A percentile compares a stretch with the other conserved stretches of the same genome.
phyloP scores from a whole-genome alignment of 805 yeast genomes.

The Kuraishia capsulata region DNA sequence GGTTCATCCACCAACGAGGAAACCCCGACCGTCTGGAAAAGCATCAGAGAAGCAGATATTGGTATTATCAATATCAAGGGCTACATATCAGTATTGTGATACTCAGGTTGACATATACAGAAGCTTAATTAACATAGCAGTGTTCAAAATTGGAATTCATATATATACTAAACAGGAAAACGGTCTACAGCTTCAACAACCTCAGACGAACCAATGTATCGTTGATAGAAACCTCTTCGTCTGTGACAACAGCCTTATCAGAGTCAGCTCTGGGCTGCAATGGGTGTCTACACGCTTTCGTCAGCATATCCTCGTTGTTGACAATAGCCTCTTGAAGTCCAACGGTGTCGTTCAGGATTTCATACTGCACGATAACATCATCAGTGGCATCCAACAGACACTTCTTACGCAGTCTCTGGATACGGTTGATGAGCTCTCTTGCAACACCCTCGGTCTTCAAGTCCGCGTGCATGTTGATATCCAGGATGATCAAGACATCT shows the following conservation, averaged over 20 bases:
- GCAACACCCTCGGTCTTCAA: slow-evolving; percentile 91
- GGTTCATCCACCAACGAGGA: background rate
- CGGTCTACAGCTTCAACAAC: slow-evolving; percentile 50
- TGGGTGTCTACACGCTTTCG: slow-evolving; percentile 69
- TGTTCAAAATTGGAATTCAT: no score
- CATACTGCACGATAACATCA: slow-evolving; percentile 82
- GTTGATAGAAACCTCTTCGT: slow-evolving; percentile 79
- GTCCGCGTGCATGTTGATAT: slow-evolving; percentile 79
- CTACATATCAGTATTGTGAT: background rate
- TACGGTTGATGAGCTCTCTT: slow-evolving; percentile 93
- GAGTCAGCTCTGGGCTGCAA: slow-evolving; percentile 37
- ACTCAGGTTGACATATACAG: no score
- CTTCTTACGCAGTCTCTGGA: slow-evolving; percentile 95
- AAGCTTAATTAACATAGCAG: no score
- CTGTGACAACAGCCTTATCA: slow-evolving; percentile 53
- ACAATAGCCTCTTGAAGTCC: slow-evolving; percentile 52
- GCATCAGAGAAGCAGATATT: slow-evolving; percentile 14
- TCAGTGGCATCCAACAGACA: slow-evolving; percentile 92
- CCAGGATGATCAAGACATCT: slow-evolving; percentile 85
- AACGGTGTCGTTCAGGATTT: slow-evolving; percentile 60
- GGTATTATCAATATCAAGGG: slow-evolving; percentile 9
- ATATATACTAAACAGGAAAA: background rate
- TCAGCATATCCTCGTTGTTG: slow-evolving; percentile 57
- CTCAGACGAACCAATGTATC: slow-evolving; percentile 75
- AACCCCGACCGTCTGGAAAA: background rate